Conservation (phyloP, 2,329 filamentous ascomycete species). For the Fusarium sp. region DNA sequence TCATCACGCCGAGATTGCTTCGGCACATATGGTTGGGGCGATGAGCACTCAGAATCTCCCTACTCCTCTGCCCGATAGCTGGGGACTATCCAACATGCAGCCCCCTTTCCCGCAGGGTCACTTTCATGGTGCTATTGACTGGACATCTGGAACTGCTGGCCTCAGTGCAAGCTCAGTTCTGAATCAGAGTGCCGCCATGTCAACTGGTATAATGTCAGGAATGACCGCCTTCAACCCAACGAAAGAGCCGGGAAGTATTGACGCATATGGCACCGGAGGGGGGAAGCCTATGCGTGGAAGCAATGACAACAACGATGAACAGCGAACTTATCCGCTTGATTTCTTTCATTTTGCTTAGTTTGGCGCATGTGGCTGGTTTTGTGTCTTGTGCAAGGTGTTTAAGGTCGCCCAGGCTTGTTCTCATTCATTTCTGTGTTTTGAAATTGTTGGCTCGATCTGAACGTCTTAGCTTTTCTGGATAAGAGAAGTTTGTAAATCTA, state of each 20-base stretch:
- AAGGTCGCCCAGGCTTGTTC: slow-evolving; percentile 1
- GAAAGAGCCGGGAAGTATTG: slow-evolving; percentile 43
- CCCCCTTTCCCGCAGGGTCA: slow-evolving; percentile 33
- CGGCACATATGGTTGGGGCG: slow-evolving; percentile 16
- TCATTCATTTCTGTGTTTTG: background rate
- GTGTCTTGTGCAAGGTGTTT: slow-evolving; percentile 22
- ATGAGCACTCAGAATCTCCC: slow-evolving; percentile 45
- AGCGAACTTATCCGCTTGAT: slow-evolving; percentile 53
- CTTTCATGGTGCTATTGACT: slow-evolving; percentile 44
- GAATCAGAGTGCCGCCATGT: slow-evolving; percentile 42
- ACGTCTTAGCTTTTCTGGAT: background rate
- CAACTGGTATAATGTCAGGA: slow-evolving; percentile 42
- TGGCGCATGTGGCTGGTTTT: background rate
- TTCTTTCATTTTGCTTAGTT: slow-evolving; percentile 52
- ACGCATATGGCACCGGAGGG: slow-evolving; percentile 47
- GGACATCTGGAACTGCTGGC: slow-evolving; percentile 45
- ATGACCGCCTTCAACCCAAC: slow-evolving; percentile 19
- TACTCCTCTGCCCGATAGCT: slow-evolving; percentile 41
- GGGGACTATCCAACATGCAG: slow-evolving; percentile 44
- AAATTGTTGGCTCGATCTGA: background rate
- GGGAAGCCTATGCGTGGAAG: slow-evolving; percentile 42
- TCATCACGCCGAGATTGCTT: slow-evolving; percentile 34
- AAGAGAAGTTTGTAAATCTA: background rate
- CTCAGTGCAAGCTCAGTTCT: slow-evolving; percentile 47
- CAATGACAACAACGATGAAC: slow-evolving; percentile 23